Percentiles rank a stretch among this genome's conserved stretches.
Evolutionary conservation across 108 stramenopile species (phyloP).

Genomic region (Fragilariopsis cylindrus): DNA sequence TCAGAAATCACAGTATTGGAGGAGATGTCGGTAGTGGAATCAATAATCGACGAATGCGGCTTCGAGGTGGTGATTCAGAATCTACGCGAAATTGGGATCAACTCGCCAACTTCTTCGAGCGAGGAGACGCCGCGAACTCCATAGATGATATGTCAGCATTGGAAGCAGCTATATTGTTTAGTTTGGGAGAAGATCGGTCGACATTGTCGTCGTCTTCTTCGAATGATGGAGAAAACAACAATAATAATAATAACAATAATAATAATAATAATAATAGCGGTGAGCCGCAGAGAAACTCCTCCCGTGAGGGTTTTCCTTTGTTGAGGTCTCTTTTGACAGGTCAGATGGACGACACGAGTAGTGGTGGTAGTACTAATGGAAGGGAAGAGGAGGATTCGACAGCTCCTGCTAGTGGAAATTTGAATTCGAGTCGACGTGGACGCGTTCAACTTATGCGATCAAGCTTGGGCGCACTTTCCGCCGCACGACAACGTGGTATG

Average conservation of each 20-base stretch:
- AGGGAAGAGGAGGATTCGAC: constrained; percentile 17
- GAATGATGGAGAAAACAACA: background rate
- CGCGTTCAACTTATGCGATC: constrained; percentile 6
- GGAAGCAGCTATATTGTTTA: constrained; percentile 69
- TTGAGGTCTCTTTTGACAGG: constrained; percentile 24
- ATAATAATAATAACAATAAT: background rate
- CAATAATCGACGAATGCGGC: background rate
- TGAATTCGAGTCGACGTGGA: background rate
- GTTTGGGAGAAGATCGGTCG: constrained; percentile 39
- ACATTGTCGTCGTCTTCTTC: background rate
- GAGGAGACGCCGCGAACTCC: constrained; percentile 27
- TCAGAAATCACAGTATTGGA: background rate
- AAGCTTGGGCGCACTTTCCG: background rate
- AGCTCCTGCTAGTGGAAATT: constrained; percentile 1
- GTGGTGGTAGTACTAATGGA: constrained; percentile 1
- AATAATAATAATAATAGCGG: constrained; percentile 16
- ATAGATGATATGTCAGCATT: constrained; percentile 73
- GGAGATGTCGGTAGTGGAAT: background rate
- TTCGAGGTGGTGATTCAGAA: background rate
- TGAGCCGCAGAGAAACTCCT: constrained; percentile 9
- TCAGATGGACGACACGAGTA: background rate
- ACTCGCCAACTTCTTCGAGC: constrained; percentile 44
- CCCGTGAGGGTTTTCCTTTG: constrained; percentile 37
- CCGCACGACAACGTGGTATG: background rate
- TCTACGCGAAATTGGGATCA: constrained; percentile 39